Evolutionary conservation across 108 stramenopile species (phyloP).

Genomic region (Skeletonema grethae): DNA sequence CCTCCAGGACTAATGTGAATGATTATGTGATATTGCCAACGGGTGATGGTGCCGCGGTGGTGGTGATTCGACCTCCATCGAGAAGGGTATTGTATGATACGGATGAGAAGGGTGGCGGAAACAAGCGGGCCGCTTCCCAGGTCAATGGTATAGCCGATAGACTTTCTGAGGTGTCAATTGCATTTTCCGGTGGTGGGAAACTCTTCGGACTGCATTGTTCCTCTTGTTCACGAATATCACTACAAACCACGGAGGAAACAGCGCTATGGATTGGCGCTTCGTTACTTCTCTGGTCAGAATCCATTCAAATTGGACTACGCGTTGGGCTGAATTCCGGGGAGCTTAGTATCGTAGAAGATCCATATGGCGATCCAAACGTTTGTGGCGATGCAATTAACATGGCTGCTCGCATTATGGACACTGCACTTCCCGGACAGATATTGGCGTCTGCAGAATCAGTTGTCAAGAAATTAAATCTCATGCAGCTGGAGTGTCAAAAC

Average conservation of each 20-base stretch:
- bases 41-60: conserved; percentile 38
- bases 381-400: conserved; percentile 42
- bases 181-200: not conserved
- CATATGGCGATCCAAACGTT: conserved; percentile 39
- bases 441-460: conserved; percentile 21
- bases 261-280: conserved; percentile 40
- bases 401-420: conserved; percentile 34
- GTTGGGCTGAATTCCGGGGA: conserved; percentile 33
- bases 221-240: conserved; percentile 7
- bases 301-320: conserved; percentile 25
- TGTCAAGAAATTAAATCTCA: conserved; percentile 9
- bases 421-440: conserved; percentile 31
- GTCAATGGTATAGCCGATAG: not conserved
- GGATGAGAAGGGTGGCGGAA: not conserved
- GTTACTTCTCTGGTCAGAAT: conserved; percentile 25
- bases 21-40: conserved; percentile 37
- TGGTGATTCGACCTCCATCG: conserved; percentile 21
- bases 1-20: conserved; percentile 10
- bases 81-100: not conserved
- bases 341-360: conserved; percentile 23
- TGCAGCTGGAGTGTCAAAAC: not conserved
- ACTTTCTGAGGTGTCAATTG: not conserved
- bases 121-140: not conserved
- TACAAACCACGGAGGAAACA: conserved; percentile 27
- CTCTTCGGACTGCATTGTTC: conserved; percentile 2